Percentiles rank a stretch among this genome's conserved stretches.
Evolutionary conservation across 495 filamentous ascomycete species (phyloP).

Genomic region (Annulohypoxylon maeteangense): DNA sequence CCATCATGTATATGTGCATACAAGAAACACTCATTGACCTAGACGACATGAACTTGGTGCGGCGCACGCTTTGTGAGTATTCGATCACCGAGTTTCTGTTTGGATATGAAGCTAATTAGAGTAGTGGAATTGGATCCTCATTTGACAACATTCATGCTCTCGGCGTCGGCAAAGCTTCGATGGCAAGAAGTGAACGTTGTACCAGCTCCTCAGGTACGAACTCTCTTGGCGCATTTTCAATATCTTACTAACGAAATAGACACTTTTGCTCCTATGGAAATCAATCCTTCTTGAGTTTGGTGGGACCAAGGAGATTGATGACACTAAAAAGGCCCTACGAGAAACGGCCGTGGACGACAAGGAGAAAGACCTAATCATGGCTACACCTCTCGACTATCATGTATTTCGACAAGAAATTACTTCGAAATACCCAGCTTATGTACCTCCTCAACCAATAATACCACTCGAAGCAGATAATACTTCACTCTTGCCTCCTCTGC

Average conservation of each 20-base stretch:
- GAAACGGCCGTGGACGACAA: conserved; percentile 61
- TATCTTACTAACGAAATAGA: conserved; percentile 49
- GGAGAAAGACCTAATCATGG: conserved; percentile 74
- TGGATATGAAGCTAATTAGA: conserved; percentile 42
- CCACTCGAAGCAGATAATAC: conserved; percentile 90
- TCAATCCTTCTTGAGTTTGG: conserved; percentile 86
- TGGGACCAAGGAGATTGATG: conserved; percentile 73
- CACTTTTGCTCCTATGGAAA: conserved; percentile 87
- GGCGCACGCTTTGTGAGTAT: conserved; percentile 55
- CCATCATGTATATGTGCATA: conserved; percentile 76
- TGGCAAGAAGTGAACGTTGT: conserved; percentile 82
- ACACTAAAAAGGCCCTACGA: conserved; percentile 73
- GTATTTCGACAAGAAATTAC: conserved; percentile 95
- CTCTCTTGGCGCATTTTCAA: not conserved
- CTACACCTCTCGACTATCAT: conserved; percentile 95
- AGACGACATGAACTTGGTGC: conserved; percentile 52
- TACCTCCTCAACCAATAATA: conserved; percentile 83
- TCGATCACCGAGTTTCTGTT: not conserved
- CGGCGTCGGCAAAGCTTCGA: conserved; percentile 77
- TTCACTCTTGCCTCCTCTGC: conserved; percentile 86
- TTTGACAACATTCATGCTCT: conserved; percentile 76
- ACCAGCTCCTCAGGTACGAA: conserved; percentile 38
- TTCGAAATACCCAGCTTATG: conserved; percentile 98
- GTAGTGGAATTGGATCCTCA: conserved; percentile 70
- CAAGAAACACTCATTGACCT: conserved; percentile 70